Base-by-base conservation (phyloP, 495 filamentous ascomycete species). In the Pyrenula massariospora region DNA sequence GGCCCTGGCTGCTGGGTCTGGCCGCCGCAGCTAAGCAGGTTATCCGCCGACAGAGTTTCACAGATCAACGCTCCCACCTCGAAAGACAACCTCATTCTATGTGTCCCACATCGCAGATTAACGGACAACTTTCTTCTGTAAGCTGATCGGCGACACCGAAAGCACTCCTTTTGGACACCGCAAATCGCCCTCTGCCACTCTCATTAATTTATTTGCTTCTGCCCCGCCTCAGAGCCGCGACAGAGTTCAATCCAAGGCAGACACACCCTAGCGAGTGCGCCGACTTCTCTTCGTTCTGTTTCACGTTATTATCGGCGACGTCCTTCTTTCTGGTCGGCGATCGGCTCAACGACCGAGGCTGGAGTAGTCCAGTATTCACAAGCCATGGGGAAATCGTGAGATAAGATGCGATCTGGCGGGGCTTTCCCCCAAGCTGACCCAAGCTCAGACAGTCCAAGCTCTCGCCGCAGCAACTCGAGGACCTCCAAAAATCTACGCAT, bases 401-500 rank as follows among this genome's bases (percentile, higher is more conserved):
- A 42, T 42, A 15, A 42, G 31, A 42, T 42, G 15, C 31, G 31
- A 5, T 42, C 15, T 15, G 8, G 31, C 31, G 15, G 15, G 31
- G 31, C n/a, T n/a, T n/a, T 42, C 8, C 8, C 31, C 31, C 31
- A 42, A 42, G 31, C 31, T 42, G 31, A 42, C 31, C 31, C 5
- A 42, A 42, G 31, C 31, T 25, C 60, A 94, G 89, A 66, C 88
- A 93, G 72, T 92, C 88, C 36, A 98, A 96, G 76, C 87, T 99
- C 64, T 95, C 91, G 48, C 88, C 91, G 63, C 84, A 94, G 66
- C 90, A 97, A 76, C 84, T 99, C 61, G 83, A 82, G 53, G 93
- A 99, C 73, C 83, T 99, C 62, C 91, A 96, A 68, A 89, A 85
- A 75, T 88, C 89, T 54, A 99, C 93, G 22, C 89, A 96, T 71